Base-by-base conservation (phyloP, 176 grass and related monocot species). In the Oryza meridionalis region DNA sequence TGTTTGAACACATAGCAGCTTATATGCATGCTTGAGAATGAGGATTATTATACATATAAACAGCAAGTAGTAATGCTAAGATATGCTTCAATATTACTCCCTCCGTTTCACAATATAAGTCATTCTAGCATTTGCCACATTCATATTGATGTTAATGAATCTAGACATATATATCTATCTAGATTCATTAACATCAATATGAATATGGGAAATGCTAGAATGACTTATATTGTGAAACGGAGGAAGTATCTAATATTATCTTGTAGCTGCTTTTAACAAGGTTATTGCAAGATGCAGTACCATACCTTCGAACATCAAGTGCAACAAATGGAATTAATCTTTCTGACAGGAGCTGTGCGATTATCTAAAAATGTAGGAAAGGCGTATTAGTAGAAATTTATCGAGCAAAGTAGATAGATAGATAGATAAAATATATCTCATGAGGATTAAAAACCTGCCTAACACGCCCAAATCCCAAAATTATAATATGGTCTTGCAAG, bases 401-500 rank as follows among this genome's bases (percentile, higher is more conserved):
- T 21, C 29, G 24, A 24, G 59, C 14, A 85, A 63, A 66, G 14
- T 81, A 81, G 35, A 51, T 55, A 74, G 37, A 68, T 61, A 27
- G 26, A 68, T 61, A 61, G 58, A 24, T 24, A 61, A 11, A n/a
- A 19, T 44, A 19, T 44, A 85, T 63, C 37, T 21, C 19, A 65
- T 72, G 45, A 90, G 70, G 59, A 77, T 78, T 75, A 27, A 22
- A 81, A 73, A 99, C 96, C 96, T 99, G 96, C 6, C 96, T 93
- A 89, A 96, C 91, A 83, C 96, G 96, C 77, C 96, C 96, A 89
- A 99, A 94, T 63, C 96, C 96, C 82, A 92, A 99, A 76, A 99
- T 94, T 68, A 99, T 99, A 85, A 99, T 99, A 82, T 99, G 96
- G 75, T 87, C 96, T 90, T 99, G 96, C 86, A 99, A 89, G 81